Conservation (phyloP, 2,329 filamentous ascomycete genomes). For the Byssochlamys sp. region DNA sequence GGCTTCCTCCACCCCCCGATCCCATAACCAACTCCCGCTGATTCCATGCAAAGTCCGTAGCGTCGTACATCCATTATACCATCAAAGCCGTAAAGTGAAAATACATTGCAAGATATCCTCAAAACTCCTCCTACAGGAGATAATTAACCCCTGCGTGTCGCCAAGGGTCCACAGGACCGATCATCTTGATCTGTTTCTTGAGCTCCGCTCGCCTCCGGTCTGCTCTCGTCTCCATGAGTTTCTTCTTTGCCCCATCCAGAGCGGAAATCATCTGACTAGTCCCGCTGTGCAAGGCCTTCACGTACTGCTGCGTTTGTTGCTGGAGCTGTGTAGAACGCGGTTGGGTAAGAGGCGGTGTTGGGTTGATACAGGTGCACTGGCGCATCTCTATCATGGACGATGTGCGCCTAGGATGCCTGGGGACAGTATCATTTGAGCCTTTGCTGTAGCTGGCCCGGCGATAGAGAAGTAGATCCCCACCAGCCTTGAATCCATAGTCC, state of each 20-base stretch:
- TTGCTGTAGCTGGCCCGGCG: neutral
- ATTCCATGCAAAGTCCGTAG: neutral
- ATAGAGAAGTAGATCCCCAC: neutral
- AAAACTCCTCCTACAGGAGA: conserved; percentile 15
- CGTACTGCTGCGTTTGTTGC: conserved; percentile 11
- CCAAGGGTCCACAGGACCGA: conserved; percentile 19
- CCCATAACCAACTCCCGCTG: neutral
- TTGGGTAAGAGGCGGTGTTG: neutral
- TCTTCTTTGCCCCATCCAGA: conserved; percentile 25
- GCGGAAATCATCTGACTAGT: conserved; percentile 19
- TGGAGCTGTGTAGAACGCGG: neutral
- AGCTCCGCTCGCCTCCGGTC: conserved; percentile 28
- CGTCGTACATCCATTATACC: neutral
- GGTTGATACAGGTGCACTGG: neutral
- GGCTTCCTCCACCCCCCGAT: neutral
- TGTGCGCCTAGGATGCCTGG: neutral
- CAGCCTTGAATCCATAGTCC: neutral
- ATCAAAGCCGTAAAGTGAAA: neutral
- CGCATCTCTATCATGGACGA: neutral
- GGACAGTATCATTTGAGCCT: neutral
- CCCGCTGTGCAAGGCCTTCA: conserved; percentile 16
- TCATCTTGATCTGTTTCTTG: conserved; percentile 32
- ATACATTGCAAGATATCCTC: neutral
- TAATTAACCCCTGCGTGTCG: conserved; percentile 11
- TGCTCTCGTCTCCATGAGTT: conserved; percentile 22